phyloP scores from a whole-genome alignment of 108 stramenopile species.

The Asterionellopsis glacialis region DNA sequence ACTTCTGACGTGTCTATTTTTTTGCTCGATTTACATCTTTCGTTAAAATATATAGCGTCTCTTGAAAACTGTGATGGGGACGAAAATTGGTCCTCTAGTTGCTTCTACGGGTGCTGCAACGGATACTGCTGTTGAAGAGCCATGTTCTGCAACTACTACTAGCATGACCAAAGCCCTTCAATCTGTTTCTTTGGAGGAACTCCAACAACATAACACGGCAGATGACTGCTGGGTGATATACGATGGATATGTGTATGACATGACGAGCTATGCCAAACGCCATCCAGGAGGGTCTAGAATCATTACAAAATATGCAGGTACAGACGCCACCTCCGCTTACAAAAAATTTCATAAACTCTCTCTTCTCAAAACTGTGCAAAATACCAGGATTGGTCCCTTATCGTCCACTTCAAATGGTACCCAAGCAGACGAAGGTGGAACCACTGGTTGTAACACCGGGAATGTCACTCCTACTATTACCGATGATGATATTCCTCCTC shows the following conservation, averaged over 20 bases:
- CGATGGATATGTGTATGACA: background rate
- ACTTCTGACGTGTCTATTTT: no score
- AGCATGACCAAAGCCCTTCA: background rate
- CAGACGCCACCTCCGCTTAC: constrained; percentile 18
- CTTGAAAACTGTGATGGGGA: background rate
- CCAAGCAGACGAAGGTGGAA: no score
- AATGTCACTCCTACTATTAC: no score
- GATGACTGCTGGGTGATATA: background rate
- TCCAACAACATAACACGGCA: no score
- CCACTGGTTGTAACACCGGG: no score
- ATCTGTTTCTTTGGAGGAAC: background rate
- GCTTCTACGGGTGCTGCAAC: background rate
- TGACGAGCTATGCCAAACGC: constrained; percentile 16
- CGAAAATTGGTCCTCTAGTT: constrained; percentile 6
- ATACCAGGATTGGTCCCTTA: no score
- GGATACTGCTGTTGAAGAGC: background rate
- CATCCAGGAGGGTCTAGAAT: constrained; percentile 25
- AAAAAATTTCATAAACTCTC: constrained; percentile 11
- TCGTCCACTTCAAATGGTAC: no score
- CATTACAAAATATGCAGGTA: constrained; percentile 16
- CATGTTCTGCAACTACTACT: background rate
- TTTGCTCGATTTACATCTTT: background rate
- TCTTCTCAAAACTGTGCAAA: background rate
- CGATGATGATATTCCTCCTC: no score
- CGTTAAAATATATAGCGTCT: background rate